Base-by-base conservation (phyloP, 305 asterid species). In the Striga hermonthica region DNA sequence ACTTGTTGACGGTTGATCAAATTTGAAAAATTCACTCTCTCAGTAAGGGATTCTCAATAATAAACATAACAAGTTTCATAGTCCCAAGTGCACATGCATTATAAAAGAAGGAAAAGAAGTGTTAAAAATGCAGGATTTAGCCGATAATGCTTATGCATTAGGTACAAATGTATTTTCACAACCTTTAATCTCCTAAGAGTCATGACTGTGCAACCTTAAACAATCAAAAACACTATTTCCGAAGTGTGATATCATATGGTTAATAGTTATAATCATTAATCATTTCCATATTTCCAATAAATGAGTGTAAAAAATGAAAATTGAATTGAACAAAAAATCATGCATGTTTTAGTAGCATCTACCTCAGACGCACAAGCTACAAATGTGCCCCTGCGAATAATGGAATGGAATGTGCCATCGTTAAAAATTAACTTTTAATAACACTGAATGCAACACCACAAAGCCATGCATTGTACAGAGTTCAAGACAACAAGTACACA, bases 311-410 rank as follows among this genome's bases (percentile, higher is more conserved):
- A 44, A 45, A 41, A 13, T 9, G 28, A 10, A 31, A 47, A 57
- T 36, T 53, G 57, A 22, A 47, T 60, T 12, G 38, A 44, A 67
- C 8, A 56, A 62, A 44, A 72, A 53, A 13, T 4, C 52, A 6
- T 10, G 36, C 57, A 49, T 7, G 14, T 8, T 22, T 22, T 22
- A 22, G 31, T 22, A 22, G 31, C 31, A 22, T 22, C 31, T 22
- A 22, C 31, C 31, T 22, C 31, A 2, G 31, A 36, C 43, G 52
- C 38, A 72, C 60, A 14, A 72, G 57, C 58, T 54, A 37, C 4
- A 44, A 44, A 44, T 11, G 50, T 5, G 13, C 50, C 50, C 50
- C 49, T 12, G 54, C 54, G 54, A 48, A 16, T 48, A 12, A 48
- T 11, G 7, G 16, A 12, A 48, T 6, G 13, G 13, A 11, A 12